Evolutionary conservation across 192 early-diverging fungal genomes (phyloP), one percentile per base, ranked within the genome.

Genomic region (Entomortierella parvispora): DNA sequence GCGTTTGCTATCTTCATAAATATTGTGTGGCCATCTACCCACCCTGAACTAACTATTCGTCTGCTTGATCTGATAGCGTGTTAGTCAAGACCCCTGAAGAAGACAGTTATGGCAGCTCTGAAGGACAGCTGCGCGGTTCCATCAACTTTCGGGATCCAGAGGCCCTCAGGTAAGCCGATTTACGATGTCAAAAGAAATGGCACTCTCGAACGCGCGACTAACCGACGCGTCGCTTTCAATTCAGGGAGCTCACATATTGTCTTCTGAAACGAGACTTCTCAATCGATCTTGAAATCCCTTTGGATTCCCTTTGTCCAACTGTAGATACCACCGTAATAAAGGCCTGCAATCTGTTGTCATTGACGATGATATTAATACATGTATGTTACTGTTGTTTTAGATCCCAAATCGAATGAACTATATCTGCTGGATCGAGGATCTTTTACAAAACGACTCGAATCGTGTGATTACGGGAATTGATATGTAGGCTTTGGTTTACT

Each of bases 71-170:
- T n/a, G n/a, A n/a, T n/a, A n/a, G n/a, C n/a, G n/a, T n/a, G n/a
- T n/a, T n/a, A n/a, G n/a, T n/a, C n/a, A n/a, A n/a, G n/a, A n/a
- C n/a, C 59, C 9, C 17, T 58, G 2, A 57, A n/a, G n/a, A n/a
- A 46, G 22, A 48, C n/a, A n/a, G n/a, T n/a, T n/a, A n/a, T n/a
- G n/a, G n/a, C n/a, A n/a, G n/a, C n/a, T n/a, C n/a, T n/a, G n/a
- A n/a, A n/a, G n/a, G n/a, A n/a, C n/a, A 12, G 28, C 5, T 45
- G 5, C 33, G 7, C 4, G 56, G 72, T 12, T 55, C 68, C 34
- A 85, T 92, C 37, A 83, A 93, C 66, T 93, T 92, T 69, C 84
- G 86, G 23, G 77, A 93, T 69, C 83, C 89, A 14, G 55, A 76
- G 40, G 90, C 90, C 22, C 66, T 87, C 2, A 76, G 87, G 88